phyloP scores from a whole-genome alignment of 2,329 filamentous ascomycete genomes.

The Sporothrix luriei region DNA sequence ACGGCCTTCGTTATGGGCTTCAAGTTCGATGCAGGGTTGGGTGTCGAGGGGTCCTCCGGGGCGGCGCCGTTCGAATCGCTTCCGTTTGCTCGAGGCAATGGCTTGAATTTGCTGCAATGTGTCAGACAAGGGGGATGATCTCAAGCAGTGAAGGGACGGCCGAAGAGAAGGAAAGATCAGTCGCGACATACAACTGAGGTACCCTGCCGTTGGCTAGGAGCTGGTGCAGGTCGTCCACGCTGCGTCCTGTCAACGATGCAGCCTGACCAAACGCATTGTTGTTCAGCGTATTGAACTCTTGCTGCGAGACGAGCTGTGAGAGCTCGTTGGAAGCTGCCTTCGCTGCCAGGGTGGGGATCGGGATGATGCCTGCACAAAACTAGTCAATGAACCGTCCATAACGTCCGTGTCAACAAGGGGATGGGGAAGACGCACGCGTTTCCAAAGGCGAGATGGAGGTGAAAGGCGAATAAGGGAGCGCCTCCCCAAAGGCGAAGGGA shows the following conservation, averaged over 20 bases:
- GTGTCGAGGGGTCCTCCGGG: conserved; percentile 37
- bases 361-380: conserved; percentile 61
- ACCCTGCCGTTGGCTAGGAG: conserved; percentile 69
- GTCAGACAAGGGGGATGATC: neutral
- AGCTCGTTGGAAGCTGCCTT: conserved; percentile 57
- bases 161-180: neutral
- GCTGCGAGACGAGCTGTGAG: conserved; percentile 53
- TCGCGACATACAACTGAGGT: conserved; percentile 63
- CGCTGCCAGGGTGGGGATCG: conserved; percentile 63
- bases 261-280: conserved; percentile 53
- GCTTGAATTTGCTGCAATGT: conserved; percentile 59
- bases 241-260: conserved; percentile 54
- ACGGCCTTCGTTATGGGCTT: conserved; percentile 57
- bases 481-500: conserved; percentile 70
- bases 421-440: conserved; percentile 58
- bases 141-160: neutral
- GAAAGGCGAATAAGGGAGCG: conserved; percentile 79
- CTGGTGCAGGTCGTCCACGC: conserved; percentile 72
- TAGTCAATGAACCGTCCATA: neutral
- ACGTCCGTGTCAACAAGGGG: neutral
- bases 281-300: conserved; percentile 69
- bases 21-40: conserved; percentile 48
- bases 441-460: conserved; percentile 79
- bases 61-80: conserved; percentile 37
- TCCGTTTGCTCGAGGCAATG: conserved; percentile 45